Base-by-base conservation (phyloP, 495 filamentous ascomycete species). In the Cercophora sp. region DNA sequence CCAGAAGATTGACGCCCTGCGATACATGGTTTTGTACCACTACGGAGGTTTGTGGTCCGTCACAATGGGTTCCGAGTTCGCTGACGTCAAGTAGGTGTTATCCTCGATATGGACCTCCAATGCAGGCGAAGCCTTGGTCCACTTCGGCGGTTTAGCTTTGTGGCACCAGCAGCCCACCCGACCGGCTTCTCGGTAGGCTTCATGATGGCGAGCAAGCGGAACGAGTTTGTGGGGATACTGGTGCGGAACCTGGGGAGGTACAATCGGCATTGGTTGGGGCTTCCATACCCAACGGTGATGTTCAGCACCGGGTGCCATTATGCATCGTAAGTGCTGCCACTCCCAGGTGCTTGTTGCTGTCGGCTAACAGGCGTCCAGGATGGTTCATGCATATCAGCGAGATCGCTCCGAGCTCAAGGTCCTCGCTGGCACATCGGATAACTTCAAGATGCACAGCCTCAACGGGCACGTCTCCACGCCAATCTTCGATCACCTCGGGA, bases 261-360 rank as follows among this genome's bases (percentile, higher is more conserved):
- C 29, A 70, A 74, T 56, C 55, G 58, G 20, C 48, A 61, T 27
- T 74, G 70, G 70, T 62, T 74, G 11, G 59, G 63, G 10, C 52
- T 74, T 29, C 70, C 70, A 0, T 74, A 74, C 35, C 54, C 68
- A 5, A 68, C 69, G 0, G 69, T 74, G 24, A 74, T 74, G 70
- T 74, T 74, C 51, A 70, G 66, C 54, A 74, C 70, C 8, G 69
- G 69, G 27, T 74, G 69, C 34, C 69, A 74, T 47, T 74, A 70
- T 22, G 70, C 69, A 37, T 71, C 69, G 63, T 66, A 39, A 32
- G 63, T 50, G 6, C 16, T 26, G 5, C 22, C 22, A 13, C 26
- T 37, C 2, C n/a, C 13, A 19, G 35, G 25, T 20, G 8, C 16
- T 15, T 13, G 22, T 26, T 43, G 8, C 8, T 6, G 36, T n/a